phyloP scores from a whole-genome alignment of 495 filamentous ascomycete genomes.

The Penicillium longicatenatum region DNA sequence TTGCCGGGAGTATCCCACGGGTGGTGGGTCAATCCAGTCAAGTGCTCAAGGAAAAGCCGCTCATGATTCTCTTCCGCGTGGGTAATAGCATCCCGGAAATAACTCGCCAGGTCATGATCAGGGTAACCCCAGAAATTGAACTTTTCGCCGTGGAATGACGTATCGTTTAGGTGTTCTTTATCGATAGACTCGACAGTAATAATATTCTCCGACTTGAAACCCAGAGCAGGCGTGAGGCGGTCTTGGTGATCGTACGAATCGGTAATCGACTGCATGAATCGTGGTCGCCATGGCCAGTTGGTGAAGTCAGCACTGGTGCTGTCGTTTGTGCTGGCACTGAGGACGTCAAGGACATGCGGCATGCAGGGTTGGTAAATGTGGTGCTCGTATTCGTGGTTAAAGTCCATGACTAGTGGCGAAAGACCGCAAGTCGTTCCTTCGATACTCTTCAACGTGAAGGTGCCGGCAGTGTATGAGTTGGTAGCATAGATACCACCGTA shows the following conservation, averaged over 20 bases:
- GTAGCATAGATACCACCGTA: constrained; percentile 42
- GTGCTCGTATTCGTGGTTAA: constrained; percentile 40
- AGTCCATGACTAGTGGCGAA: constrained; percentile 45
- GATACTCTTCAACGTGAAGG: constrained; percentile 45
- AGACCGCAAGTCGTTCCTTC: constrained; percentile 43
- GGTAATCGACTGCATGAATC: constrained; percentile 38
- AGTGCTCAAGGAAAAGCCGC: constrained; percentile 43
- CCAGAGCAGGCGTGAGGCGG: constrained; percentile 29
- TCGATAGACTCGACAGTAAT: constrained; percentile 32
- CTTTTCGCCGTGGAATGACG: constrained; percentile 27
- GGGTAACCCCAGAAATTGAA: constrained; percentile 48
- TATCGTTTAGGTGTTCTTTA: constrained; percentile 27
- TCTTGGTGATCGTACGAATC: constrained; percentile 27
- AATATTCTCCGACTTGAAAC: constrained; percentile 34
- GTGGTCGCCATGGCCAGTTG: constrained; percentile 30
- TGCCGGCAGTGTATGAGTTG: constrained; percentile 37
- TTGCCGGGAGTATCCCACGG: constrained; percentile 40
- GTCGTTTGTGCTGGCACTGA: constrained; percentile 33
- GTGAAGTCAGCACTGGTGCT: constrained; percentile 28
- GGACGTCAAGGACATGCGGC: constrained; percentile 39
- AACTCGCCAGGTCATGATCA: constrained; percentile 35
- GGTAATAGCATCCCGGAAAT: constrained; percentile 39
- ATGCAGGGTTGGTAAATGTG: constrained; percentile 50
- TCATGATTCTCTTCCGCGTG: constrained; percentile 37
- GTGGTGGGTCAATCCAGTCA: constrained; percentile 47